Evolutionary conservation across 257 asterid genomes (phyloP).

Genomic region (Solanum infundibuliforme): DNA sequence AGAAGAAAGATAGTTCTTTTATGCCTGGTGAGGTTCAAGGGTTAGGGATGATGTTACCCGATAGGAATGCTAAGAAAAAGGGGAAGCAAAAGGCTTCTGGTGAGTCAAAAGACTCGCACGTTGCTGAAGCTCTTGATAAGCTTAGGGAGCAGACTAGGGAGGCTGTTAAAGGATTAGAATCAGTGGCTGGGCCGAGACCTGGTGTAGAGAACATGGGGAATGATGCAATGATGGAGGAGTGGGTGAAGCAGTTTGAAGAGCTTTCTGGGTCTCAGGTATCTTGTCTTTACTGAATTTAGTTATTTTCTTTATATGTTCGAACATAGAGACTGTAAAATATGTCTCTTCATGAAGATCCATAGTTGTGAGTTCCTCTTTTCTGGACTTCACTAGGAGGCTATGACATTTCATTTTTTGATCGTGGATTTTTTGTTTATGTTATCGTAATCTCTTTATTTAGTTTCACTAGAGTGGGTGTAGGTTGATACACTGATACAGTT

Average conservation of each 20-base stretch:
- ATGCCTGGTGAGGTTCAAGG: conserved; percentile 58
- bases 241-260: conserved; percentile 98
- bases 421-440: neutral
- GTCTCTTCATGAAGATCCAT: neutral
- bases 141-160: conserved; percentile 90
- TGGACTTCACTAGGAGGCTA: neutral
- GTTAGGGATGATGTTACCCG: conserved; percentile 89
- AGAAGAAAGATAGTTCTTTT: conserved; percentile 34
- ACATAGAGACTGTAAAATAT: neutral
- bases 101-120: conserved; percentile 70
- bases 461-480: neutral
- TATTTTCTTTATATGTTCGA: neutral
- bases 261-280: conserved; percentile 90
- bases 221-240: conserved; percentile 87
- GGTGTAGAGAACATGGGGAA: conserved; percentile 42
- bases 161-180: conserved; percentile 83
- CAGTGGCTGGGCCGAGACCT: conserved; percentile 44
- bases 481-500: neutral
- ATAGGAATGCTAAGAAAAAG: conserved; percentile 73
- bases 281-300: neutral
- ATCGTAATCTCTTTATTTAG: neutral
- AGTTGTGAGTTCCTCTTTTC: neutral
- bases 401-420: neutral
- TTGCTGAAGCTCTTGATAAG: conserved; percentile 89
- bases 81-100: conserved; percentile 66